phyloP scores from a whole-genome alignment of 2,329 filamentous ascomycete genomes.

The Fusarium armeniacum region DNA sequence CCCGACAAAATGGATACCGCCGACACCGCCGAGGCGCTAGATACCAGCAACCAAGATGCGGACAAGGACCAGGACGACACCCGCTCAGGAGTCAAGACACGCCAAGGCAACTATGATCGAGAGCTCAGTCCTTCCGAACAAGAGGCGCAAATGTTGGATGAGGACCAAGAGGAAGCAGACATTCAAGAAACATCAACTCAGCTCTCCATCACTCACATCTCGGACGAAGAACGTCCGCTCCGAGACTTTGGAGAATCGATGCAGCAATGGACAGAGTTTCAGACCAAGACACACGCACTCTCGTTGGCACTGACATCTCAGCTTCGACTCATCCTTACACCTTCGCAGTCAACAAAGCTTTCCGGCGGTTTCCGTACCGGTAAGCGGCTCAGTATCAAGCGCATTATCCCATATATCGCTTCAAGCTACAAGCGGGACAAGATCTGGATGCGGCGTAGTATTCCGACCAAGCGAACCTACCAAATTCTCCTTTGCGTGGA shows the following conservation, averaged over 20 bases:
- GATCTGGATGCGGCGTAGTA: constrained; percentile 97
- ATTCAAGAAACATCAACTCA: constrained; percentile 71
- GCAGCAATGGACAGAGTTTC: constrained; percentile 86
- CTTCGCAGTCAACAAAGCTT: constrained; percentile 94
- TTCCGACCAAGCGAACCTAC: constrained; percentile 94
- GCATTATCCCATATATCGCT: constrained; percentile 99
- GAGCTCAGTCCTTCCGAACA: constrained; percentile 62
- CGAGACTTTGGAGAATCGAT: constrained; percentile 71
- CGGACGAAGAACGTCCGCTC: constrained; percentile 59
- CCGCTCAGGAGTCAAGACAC: constrained; percentile 71
- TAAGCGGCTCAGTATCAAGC: constrained; percentile 98
- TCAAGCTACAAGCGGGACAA: constrained; percentile 99
- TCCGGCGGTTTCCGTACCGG: constrained; percentile 97
- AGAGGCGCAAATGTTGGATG: constrained; percentile 60
- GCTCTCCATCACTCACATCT: constrained; percentile 80
- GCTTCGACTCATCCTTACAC: constrained; percentile 92
- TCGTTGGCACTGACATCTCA: constrained; percentile 93
- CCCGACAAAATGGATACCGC: constrained; percentile 62
- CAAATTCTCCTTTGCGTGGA: constrained; percentile 98
- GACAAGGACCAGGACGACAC: constrained; percentile 67
- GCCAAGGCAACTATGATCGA: constrained; percentile 70
- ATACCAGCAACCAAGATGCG: constrained; percentile 59
- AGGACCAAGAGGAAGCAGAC: constrained; percentile 63
- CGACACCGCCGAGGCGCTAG: constrained; percentile 54
- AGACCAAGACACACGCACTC: constrained; percentile 85